Percentiles rank a stretch among this genome's conserved stretches.
Evolutionary conservation across 108 stramenopile species (phyloP).

Genomic region (Chaetoceros tenuissimus): DNA sequence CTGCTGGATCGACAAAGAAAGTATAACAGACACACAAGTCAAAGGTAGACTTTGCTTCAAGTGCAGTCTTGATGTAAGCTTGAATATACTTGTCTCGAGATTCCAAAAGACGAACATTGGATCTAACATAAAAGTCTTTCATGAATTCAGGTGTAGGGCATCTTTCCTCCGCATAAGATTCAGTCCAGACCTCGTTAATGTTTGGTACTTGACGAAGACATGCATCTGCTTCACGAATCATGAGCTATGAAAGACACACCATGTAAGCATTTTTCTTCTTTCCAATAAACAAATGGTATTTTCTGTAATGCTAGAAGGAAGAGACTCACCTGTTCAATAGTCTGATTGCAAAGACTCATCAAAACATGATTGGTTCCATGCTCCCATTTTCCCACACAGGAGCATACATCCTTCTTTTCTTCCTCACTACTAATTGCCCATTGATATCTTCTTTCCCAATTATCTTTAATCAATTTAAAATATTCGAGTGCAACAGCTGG

Average conservation of each 20-base stretch:
- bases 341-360: background rate
- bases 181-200: background rate
- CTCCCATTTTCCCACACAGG: background rate
- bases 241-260: background rate
- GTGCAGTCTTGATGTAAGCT: background rate
- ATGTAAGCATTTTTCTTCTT: background rate
- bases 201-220: background rate
- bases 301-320: background rate
- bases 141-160: background rate
- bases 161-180: background rate
- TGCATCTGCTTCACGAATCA: background rate
- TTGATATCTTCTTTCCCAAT: background rate
- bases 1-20: constrained; percentile 11
- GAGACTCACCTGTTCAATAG: background rate
- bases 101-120: background rate
- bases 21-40: constrained; percentile 8
- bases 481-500: background rate
- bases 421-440: background rate
- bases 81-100: background rate
- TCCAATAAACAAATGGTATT: no score
- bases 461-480: background rate
- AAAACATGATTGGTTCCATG: background rate
- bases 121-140: background rate
- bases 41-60: background rate
- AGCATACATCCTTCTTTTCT: background rate